Percentiles rank a stretch among this genome's conserved stretches.
Evolutionary conservation across 352 stramenopile species (phyloP).

Genomic region (Phytophthora palmivora): DNA sequence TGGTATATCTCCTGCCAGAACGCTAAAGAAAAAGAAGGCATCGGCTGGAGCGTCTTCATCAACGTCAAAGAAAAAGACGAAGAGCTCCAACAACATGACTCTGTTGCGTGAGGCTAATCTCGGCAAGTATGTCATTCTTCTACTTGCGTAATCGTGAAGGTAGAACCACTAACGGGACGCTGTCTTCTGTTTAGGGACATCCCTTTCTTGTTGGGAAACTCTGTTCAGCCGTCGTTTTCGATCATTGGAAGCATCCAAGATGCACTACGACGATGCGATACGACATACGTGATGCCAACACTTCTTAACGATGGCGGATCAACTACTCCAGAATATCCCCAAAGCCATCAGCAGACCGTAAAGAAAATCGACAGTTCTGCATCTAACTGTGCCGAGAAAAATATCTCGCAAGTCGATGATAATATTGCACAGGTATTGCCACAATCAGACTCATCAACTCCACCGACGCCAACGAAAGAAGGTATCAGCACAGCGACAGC

Average conservation of each 20-base stretch:
- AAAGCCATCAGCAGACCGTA: not conserved
- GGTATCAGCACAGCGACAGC: not conserved
- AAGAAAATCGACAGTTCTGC: not conserved
- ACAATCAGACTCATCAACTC: not conserved
- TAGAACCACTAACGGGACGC: not conserved
- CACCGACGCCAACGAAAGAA: constrained; percentile 4
- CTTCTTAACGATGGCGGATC: constrained; percentile 9
- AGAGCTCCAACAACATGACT: constrained; percentile 65
- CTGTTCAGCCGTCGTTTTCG: constrained; percentile 67
- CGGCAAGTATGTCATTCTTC: constrained; percentile 52
- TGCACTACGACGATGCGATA: constrained; percentile 72
- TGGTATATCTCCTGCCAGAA: constrained; percentile 5
- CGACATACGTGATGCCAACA: constrained; percentile 51
- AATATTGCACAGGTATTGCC: not conserved
- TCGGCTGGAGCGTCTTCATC: constrained; percentile 13
- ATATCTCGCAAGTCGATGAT: constrained; percentile 3
- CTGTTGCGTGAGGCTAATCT: constrained; percentile 71
- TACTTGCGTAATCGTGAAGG: not conserved
- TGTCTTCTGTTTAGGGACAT: constrained; percentile 47
- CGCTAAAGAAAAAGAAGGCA: constrained; percentile 37
- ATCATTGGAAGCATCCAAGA: constrained; percentile 79
- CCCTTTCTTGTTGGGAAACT: constrained; percentile 71
- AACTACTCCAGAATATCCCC: constrained; percentile 5
- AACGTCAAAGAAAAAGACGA: constrained; percentile 41
- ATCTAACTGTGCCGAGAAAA: not conserved